Evolutionary conservation across 1,139 yeast species (phyloP).

Genomic region (Geotrichum bryndzae): DNA sequence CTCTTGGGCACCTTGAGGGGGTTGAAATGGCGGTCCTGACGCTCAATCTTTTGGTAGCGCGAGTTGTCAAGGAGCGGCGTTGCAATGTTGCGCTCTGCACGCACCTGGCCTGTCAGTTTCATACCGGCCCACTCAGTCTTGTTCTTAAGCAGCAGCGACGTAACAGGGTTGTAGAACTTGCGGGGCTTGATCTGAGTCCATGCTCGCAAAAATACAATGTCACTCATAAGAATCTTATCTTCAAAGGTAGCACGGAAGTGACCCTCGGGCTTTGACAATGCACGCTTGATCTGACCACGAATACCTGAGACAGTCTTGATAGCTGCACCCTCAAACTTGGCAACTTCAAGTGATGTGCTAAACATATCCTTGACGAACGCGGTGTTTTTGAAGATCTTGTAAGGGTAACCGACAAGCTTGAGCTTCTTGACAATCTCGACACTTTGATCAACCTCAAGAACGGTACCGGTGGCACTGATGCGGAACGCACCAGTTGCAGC

Average conservation of each 20-base stretch:
- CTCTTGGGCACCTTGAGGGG: conserved; percentile 79
- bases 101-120: conserved; percentile 88
- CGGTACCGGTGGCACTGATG: conserved; percentile 96
- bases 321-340: conserved; percentile 96
- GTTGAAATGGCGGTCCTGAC: conserved; percentile 82
- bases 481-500: conserved; percentile 87
- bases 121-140: conserved; percentile 93
- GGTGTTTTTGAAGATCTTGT: conserved; percentile 88
- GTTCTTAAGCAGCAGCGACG: conserved; percentile 69
- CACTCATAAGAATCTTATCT: conserved; percentile 87
- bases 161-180: conserved; percentile 91
- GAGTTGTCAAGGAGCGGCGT: conserved; percentile 59
- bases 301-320: conserved; percentile 95
- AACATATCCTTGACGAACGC: conserved; percentile 98
- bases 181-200: conserved; percentile 95
- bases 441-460: conserved; percentile 82
- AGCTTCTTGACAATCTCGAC: conserved; percentile 93
- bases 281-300: conserved; percentile 94
- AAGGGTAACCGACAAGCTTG: conserved; percentile 91
- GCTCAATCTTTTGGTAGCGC: conserved; percentile 72
- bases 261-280: conserved; percentile 93
- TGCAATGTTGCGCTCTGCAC: conserved; percentile 65
- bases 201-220: conserved; percentile 81
- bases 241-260: conserved; percentile 97
- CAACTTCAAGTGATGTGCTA: conserved; percentile 84